Evolutionary conservation across 192 early-diverging fungal species (phyloP), one percentile per base, ranked within the genome.

Genomic region (Entrophospora sp.): DNA sequence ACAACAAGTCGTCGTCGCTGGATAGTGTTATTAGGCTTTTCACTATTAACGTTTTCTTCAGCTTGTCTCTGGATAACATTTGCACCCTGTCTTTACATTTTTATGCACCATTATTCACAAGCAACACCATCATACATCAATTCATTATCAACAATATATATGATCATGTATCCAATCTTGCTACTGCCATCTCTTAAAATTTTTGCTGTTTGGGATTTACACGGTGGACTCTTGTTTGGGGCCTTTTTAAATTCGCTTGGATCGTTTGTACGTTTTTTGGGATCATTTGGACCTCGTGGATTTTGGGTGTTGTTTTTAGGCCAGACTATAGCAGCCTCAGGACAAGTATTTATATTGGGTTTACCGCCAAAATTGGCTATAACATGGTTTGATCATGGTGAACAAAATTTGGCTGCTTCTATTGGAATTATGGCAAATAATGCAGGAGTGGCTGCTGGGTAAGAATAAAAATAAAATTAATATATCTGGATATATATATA

Each of bases 271-370:
- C 61, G 77, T 25, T 79, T 62, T 52, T 8, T 76, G 9, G 77
- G 77, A 22, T 66, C 74, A 27, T 66, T 66, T 37, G 31, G 30
- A 25, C 71, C 71, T 20, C 68, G 64, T 1, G 77, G 77, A 20
- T 79, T 71, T 63, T 43, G 53, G 31, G 13, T 73, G 16, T 45
- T 79, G 10, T 73, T 81, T 61, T 31, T 77, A 25, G 82, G 82
- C 6, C 82, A 84, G 62, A 45, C 76, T 52, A 53, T 84, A 43
- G 73, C 69, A 20, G 78, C 76, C 9, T 32, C 71, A 30, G 79
- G 78, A n/a, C 75, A 81, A 49, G 76, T 80, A 7, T 84, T 84
- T 73, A 75, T 84, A 53, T 58, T 84, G 32, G 79, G 81, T 22
- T 67, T 76, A 12, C 76, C 79, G 20, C 77, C 82, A 31, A 79